phyloP scores from a whole-genome alignment of 441 rosid genomes.

The Euphorbia celastroides region DNA sequence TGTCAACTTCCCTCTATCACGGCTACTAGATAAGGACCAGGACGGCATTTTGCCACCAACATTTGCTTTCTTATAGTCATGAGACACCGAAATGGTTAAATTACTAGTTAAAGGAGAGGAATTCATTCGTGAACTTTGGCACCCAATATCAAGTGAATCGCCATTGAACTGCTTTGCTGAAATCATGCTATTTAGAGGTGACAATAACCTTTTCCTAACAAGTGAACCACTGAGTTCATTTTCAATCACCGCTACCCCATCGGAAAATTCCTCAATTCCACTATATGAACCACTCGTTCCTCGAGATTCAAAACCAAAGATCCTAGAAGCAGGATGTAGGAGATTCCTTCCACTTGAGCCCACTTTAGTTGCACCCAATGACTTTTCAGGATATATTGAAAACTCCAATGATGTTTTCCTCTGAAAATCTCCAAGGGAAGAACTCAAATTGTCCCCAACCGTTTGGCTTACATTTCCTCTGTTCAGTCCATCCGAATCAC shows the following conservation, averaged over 20 bases:
- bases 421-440: slow-evolving; percentile 50
- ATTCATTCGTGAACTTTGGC: slow-evolving; percentile 34
- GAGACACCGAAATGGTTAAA: slow-evolving; percentile 26
- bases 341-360: slow-evolving; percentile 33
- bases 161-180: slow-evolving; percentile 53
- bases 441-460: slow-evolving; percentile 24
- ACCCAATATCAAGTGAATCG: slow-evolving; percentile 53
- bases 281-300: slow-evolving; percentile 29
- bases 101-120: slow-evolving; percentile 28
- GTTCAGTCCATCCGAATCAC: slow-evolving; percentile 51
- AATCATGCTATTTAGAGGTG: slow-evolving; percentile 60
- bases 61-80: slow-evolving; percentile 63
- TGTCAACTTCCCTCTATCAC: slow-evolving; percentile 35
- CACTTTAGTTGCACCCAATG: slow-evolving; percentile 28
- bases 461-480: slow-evolving; percentile 29
- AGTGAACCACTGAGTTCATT: slow-evolving; percentile 49
- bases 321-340: slow-evolving; percentile 59
- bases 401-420: slow-evolving; percentile 45
- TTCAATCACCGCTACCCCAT: slow-evolving; percentile 30
- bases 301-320: slow-evolving; percentile 71
- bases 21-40: slow-evolving; percentile 42
- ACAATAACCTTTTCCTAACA: slow-evolving; percentile 66
- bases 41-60: slow-evolving; percentile 40
- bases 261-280: slow-evolving; percentile 31
- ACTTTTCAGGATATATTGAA: slow-evolving; percentile 37